Conservation (phyloP, 805 yeast species). For the Saccharomycopsis babjevae region DNA sequence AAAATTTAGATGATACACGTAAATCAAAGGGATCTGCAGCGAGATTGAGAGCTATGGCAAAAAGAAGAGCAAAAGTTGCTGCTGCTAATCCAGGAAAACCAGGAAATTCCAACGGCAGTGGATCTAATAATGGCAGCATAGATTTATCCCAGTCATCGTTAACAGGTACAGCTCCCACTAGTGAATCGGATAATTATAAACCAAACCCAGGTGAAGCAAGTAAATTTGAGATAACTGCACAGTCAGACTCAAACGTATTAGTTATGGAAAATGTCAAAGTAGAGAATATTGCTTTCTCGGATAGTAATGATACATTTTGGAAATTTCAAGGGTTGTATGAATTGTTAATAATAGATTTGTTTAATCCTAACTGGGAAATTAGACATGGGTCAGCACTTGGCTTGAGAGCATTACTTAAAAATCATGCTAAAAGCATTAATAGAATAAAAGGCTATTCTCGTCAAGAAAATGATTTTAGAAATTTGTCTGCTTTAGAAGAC, state of each 20-base stretch:
- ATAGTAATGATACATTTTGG: constrained; percentile 74
- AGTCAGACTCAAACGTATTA: constrained; percentile 68
- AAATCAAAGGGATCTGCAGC: constrained; percentile 39
- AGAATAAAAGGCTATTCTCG: constrained; percentile 54
- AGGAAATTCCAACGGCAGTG: constrained; percentile 24
- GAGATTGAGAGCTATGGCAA: constrained; percentile 89
- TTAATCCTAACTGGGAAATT: constrained; percentile 83
- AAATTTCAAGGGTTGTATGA: constrained; percentile 91
- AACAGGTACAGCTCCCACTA: neutral
- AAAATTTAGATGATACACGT: constrained; percentile 18
- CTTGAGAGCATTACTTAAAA: constrained; percentile 69
- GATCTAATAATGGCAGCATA: constrained; percentile 35
- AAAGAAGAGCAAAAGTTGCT: constrained; percentile 69
- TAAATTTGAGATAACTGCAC: constrained; percentile 59
- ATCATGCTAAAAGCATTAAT: constrained; percentile 82
- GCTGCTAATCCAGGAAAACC: constrained; percentile 25
- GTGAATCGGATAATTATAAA: constrained; percentile 1
- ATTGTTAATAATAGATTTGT: constrained; percentile 64
- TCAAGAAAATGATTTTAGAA: constrained; percentile 55
- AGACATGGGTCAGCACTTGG: constrained; percentile 96
- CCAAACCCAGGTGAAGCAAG: constrained; percentile 5
- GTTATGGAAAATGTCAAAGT: constrained; percentile 66
- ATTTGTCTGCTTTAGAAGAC: constrained; percentile 71
- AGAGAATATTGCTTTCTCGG: constrained; percentile 43
- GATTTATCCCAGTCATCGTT: constrained; percentile 63